These are phyloP conservation scores for Batrachochytrium dendrobatidis DNA, from an alignment of 371 early-diverging fungal species.

Conservation along the genomic window DNA sequence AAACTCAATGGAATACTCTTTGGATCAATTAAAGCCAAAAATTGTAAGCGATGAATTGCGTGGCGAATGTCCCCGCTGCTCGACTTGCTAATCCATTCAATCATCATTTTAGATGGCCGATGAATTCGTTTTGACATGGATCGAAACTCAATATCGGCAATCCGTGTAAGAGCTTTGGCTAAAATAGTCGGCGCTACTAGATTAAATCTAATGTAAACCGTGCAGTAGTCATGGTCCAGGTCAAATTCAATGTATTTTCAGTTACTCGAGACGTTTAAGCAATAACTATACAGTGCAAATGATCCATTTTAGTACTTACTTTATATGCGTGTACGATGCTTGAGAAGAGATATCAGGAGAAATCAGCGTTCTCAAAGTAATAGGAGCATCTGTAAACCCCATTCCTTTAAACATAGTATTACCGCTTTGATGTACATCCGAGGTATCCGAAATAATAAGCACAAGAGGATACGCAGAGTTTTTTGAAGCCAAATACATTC, in stretches of 20 bases:
- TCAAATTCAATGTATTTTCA: constrained; percentile 4
- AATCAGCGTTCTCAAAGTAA: constrained; percentile 12
- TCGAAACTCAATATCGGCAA: constrained; percentile 32
- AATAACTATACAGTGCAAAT: not conserved
- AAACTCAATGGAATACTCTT: no score
- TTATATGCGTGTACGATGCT: constrained; percentile 8
- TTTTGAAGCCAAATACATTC: constrained; percentile 26
- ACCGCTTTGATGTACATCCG: constrained; percentile 18
- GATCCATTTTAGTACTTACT: constrained; percentile 2
- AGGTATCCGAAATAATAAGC: constrained; percentile 43
- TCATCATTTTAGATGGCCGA: constrained; percentile 10
- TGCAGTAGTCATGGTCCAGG: not conserved
- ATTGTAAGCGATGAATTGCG: constrained; percentile 49
- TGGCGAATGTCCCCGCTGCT: constrained; percentile 46
- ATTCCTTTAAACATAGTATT: constrained; percentile 14
- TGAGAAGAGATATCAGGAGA: constrained; percentile 18
- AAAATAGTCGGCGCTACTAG: constrained; percentile 45
- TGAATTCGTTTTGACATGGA: not conserved
- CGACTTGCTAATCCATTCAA: constrained; percentile 31
- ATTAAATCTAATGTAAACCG: constrained; percentile 35
- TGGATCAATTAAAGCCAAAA: no score
- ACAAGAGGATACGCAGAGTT: constrained; percentile 33
- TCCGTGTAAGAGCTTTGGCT: constrained; percentile 41
- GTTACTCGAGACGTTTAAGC: no score
- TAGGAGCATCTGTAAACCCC: constrained; percentile 2